Evolutionary conservation across 2,329 filamentous ascomycete genomes (phyloP).

Genomic region (Diaporthe batatas): DNA sequence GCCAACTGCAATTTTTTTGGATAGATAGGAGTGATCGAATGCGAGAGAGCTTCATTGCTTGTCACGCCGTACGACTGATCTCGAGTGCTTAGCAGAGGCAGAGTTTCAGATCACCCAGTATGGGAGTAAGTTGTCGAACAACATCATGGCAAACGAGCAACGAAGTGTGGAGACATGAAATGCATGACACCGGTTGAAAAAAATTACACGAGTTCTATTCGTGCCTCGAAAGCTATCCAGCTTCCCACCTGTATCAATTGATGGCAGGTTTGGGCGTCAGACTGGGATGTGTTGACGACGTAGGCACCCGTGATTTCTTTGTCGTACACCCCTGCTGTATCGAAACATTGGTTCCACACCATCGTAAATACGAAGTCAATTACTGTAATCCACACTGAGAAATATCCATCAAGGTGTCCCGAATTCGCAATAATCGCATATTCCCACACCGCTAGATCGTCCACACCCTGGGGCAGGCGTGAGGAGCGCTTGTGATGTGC

Average conservation of each 20-base stretch:
- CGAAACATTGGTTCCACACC: not conserved
- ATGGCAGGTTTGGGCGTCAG: not conserved
- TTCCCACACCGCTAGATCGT: not conserved
- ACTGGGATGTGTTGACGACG: not conserved
- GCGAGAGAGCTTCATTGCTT: too few relatives aligned
- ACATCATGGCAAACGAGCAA: not conserved
- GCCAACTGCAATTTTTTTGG: not conserved
- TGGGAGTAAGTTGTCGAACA: not conserved
- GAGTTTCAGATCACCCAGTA: not conserved
- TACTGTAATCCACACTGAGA: not conserved
- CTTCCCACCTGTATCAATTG: not conserved
- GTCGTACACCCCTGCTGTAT: not conserved
- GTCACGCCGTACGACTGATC: not conserved
- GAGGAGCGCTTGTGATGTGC: not conserved
- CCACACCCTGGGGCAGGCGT: too few relatives aligned
- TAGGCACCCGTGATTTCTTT: constrained; percentile 15
- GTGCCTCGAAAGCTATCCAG: not conserved
- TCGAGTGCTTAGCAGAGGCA: too few relatives aligned
- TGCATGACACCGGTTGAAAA: not conserved
- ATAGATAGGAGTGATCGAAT: not conserved
- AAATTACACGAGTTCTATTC: too few relatives aligned
- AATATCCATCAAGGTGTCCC: not conserved
- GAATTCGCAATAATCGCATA: not conserved
- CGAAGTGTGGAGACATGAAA: too few relatives aligned
- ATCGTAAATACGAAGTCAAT: not conserved